Conservation (phyloP, 768 basidiomycete genomes). For the Lactarius tabidus region DNA sequence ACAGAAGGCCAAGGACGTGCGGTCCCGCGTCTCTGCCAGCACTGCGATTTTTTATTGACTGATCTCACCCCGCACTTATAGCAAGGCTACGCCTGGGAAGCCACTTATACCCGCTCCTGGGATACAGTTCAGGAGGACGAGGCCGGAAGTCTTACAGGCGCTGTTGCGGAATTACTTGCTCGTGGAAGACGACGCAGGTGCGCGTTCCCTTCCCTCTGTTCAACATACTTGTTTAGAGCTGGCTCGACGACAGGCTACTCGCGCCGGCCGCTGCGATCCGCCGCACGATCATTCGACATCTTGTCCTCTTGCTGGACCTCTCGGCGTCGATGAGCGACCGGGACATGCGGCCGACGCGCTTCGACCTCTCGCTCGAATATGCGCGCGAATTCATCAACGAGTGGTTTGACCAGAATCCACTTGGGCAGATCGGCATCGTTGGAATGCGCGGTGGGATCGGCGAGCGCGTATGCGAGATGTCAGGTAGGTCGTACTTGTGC, state of each 20-base stretch:
- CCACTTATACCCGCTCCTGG: conserved; percentile 91
- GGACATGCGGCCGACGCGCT: conserved; percentile 93
- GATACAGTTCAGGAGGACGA: conserved; percentile 97
- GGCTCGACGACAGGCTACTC: conserved; percentile 51
- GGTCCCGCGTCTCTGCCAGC: background rate
- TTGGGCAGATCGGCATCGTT: conserved; percentile 94
- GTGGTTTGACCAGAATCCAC: conserved; percentile 99
- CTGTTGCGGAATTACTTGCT: conserved; percentile 87
- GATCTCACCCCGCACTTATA: conserved; percentile 30
- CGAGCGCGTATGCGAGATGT: conserved; percentile 88
- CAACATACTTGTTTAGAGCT: background rate
- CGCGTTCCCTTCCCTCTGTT: conserved; percentile 25
- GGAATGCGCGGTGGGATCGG: conserved; percentile 90
- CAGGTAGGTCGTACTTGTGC: conserved; percentile 55
- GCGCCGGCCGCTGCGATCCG: conserved; percentile 85
- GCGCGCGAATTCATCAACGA: conserved; percentile 88
- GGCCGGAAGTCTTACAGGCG: conserved; percentile 81
- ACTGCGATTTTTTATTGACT: background rate
- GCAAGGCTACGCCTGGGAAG: conserved; percentile 96
- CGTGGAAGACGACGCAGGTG: conserved; percentile 80
- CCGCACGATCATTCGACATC: conserved; percentile 93
- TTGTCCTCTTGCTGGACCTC: conserved; percentile 88
- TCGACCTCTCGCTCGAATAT: conserved; percentile 87
- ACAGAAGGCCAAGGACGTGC: conserved; percentile 26
- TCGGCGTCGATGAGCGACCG: conserved; percentile 91